Evolutionary conservation across 169 alveolate species (phyloP), one percentile per base, ranked within the genome.

Genomic region (Pseudocohnilembus persalinus): DNA sequence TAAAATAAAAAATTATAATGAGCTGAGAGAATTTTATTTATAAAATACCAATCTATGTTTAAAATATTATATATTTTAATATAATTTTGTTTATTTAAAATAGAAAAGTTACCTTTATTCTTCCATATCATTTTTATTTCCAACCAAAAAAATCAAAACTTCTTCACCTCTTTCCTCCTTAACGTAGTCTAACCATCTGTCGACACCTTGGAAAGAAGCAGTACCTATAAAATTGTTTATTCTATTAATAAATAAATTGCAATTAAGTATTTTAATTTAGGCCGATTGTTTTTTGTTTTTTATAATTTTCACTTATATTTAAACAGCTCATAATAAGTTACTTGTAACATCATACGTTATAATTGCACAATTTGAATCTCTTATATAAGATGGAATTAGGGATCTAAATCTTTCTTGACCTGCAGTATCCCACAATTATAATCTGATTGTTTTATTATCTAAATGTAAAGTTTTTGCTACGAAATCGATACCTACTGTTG

Each of bases 41-140:
- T n/a, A n/a, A n/a, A n/a, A n/a, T n/a, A n/a, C n/a, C n/a, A n/a
- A n/a, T n/a, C n/a, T n/a, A n/a, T n/a, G n/a, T n/a, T n/a, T n/a
- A n/a, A n/a, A n/a, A n/a, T n/a, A n/a, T n/a, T n/a, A n/a, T n/a
- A n/a, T n/a, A n/a, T n/a, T n/a, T n/a, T n/a, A n/a, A n/a, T n/a
- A n/a, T n/a, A n/a, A n/a, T n/a, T n/a, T n/a, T n/a, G n/a, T n/a
- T n/a, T n/a, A n/a, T n/a, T n/a, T n/a, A n/a, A n/a, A n/a, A n/a
- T n/a, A 28, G 20, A 65, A 74, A 28, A 81, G 84, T 79, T 82
- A 82, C 98, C 99, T 91, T 82, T 96, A 95, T 80, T 99, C 99
- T 35, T 94, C 97, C 29, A 97, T 87, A 91, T 99, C 99, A 15
- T 98, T 98, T 95, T 98, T 98, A 96, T 98, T 99, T 30, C 99